Base-by-base conservation (phyloP, 2,329 filamentous ascomycete species). In the Pezicula rhizophila region DNA sequence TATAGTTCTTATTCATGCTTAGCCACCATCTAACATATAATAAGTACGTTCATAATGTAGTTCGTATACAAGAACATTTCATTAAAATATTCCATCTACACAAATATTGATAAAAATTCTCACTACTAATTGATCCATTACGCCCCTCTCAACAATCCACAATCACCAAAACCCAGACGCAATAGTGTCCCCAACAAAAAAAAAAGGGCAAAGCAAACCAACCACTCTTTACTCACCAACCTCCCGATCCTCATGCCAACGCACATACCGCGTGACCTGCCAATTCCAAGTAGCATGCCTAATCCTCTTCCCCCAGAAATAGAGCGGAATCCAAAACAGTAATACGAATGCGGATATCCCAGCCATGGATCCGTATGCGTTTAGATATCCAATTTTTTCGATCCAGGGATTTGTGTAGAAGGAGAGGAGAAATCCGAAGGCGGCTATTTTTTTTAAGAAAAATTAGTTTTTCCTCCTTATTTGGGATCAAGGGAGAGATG, bases 331-430 rank as follows among this genome's bases (percentile, higher is more conserved):
- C 67, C 69, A 76, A 25, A 73, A 52, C 6, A 78, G 33, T 12
- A 80, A 58, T 3, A 79, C 63, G 12, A 56, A 66, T 11, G 67
- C 71, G 8, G 71, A 65, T 41, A 81, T 79, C 10, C 70, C 77
- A 7, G 77, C 78, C 77, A 82, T 80, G n/a, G 71, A 67, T 3
- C 77, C 76, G 52, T 72, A 82, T 2, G 77, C 72, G 33, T 69
- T 64, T 11, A 66, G 52, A 55, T 81, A 81, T 1, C 78, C 79
- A 1, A 63, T 62, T 48, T 68, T 26, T 6, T 67, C 63, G 34
- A 82, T 71, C 78, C 78, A 82, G 0, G 75, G 71, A 56, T 82
- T 82, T 1, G 76, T 80, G 58, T 81, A 81, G 58, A 82, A 82
- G 0, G 73, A 77, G 1, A 82, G 66, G 1, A 81, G 64, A 58